Evolutionary conservation across 2,329 filamentous ascomycete species (phyloP).

Genomic region (Lomentospora prolificans): DNA sequence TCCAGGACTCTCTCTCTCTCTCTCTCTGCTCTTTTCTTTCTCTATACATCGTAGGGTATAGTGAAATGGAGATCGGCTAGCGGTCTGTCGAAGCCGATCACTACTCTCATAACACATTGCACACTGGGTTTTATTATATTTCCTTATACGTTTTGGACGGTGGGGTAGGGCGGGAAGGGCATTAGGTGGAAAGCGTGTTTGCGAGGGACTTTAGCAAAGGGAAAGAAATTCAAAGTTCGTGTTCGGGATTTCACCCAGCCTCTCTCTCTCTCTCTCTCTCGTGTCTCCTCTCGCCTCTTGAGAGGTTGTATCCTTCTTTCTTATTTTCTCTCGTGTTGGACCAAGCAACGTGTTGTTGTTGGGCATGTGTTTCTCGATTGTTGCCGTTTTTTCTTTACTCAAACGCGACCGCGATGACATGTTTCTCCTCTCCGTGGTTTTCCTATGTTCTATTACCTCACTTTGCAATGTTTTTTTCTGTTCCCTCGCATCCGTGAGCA

Average conservation of each 20-base stretch:
- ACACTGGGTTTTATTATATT: neutral
- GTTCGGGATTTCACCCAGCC: too few species aligned
- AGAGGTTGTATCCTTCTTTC: neutral
- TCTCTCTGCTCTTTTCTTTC: conserved; percentile 7
- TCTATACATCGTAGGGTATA: neutral
- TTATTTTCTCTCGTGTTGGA: too few species aligned
- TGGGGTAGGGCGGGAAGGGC: neutral
- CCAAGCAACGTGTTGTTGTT: too few species aligned
- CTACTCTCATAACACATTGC: conserved; percentile 3
- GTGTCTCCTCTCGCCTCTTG: too few species aligned
- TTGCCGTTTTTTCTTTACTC: too few species aligned
- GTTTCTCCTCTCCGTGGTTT: too few species aligned
- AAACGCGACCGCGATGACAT: too few species aligned
- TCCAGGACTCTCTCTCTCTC: conserved; percentile 7
- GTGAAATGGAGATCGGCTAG: too few species aligned
- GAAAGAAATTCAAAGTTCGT: neutral
- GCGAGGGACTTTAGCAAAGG: neutral
- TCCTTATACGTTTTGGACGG: neutral
- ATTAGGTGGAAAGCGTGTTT: neutral
- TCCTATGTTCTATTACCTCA: neutral
- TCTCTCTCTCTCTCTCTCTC: neutral
- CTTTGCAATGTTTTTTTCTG: neutral
- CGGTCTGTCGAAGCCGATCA: neutral
- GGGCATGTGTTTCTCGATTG: too few species aligned
- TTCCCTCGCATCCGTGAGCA: neutral